Conservation (phyloP, 306 rosid genomes). For the Fragaria nilgerrensis region DNA sequence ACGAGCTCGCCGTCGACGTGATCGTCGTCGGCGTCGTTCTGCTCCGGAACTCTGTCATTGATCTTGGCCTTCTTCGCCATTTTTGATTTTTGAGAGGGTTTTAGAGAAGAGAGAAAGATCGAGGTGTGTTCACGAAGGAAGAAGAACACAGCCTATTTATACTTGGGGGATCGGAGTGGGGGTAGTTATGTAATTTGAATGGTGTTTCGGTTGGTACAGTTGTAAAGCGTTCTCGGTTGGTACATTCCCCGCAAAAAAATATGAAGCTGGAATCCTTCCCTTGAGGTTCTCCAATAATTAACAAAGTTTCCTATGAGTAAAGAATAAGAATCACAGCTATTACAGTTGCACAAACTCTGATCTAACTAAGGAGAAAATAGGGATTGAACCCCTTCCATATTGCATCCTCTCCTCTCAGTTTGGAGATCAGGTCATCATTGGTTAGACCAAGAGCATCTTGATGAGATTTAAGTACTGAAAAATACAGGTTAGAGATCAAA, state of each 20-base stretch:
- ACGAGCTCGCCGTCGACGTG: conserved; percentile 41
- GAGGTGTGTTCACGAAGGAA: background rate
- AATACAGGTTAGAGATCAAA: conserved; percentile 58
- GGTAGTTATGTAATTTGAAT: background rate
- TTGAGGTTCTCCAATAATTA: background rate
- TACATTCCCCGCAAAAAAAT: background rate
- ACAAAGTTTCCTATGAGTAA: conserved; percentile 22
- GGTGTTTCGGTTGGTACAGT: background rate
- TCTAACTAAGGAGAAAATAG: conserved; percentile 68
- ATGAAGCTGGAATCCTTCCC: background rate
- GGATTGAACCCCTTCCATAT: conserved; percentile 76
- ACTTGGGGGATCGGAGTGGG: background rate
- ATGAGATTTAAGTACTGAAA: conserved; percentile 52
- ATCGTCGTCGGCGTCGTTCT: conserved; percentile 33
- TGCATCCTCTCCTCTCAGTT: conserved; percentile 35
- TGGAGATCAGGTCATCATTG: conserved; percentile 31
- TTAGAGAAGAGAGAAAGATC: conserved; percentile 2
- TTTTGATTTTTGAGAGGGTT: conserved; percentile 4
- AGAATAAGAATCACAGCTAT: conserved; percentile 29
- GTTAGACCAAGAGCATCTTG: conserved; percentile 39
- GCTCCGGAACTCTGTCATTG: conserved; percentile 22
- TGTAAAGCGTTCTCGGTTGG: background rate
- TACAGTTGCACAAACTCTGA: conserved; percentile 9
- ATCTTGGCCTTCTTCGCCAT: conserved; percentile 43
- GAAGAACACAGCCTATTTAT: background rate